These are phyloP conservation scores for Avena sativa DNA, from an alignment of 176 grass and related monocot species.

Conservation along the genomic window DNA sequence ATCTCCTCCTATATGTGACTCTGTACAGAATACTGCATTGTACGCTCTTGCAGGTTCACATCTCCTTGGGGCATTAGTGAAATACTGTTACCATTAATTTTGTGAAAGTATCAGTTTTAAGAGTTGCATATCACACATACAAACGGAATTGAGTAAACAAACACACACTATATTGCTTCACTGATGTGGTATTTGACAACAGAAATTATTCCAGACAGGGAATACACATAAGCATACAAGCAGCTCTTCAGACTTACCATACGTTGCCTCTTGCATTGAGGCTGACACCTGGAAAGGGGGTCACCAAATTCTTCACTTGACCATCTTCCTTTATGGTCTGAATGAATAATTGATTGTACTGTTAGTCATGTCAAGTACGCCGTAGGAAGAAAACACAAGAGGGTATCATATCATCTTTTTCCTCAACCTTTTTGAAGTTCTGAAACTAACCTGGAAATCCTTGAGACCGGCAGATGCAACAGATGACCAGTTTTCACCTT, in stretches of 20 bases:
- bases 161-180: neutral
- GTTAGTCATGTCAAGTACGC: neutral
- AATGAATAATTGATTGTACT: conserved; percentile 1
- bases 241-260: conserved; percentile 55
- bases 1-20: neutral
- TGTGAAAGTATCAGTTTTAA: neutral
- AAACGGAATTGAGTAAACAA: neutral
- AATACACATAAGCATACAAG: conserved; percentile 18
- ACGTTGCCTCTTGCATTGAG: conserved; percentile 66
- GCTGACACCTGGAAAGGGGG: conserved; percentile 64
- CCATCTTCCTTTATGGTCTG: conserved; percentile 73
- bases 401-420: conserved; percentile 19
- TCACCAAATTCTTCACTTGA: conserved; percentile 57
- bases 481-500: conserved; percentile 73
- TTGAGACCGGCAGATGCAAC: conserved; percentile 71
- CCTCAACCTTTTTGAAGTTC: neutral
- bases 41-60: neutral
- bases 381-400: conserved; percentile 8
- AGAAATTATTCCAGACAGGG: conserved; percentile 5
- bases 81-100: neutral
- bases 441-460: conserved; percentile 76
- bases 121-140: neutral
- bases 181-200: neutral
- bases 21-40: neutral
- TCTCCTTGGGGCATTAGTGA: neutral